Evolutionary conservation across 805 yeast species (phyloP).

Genomic region (Candida andamanensis): DNA sequence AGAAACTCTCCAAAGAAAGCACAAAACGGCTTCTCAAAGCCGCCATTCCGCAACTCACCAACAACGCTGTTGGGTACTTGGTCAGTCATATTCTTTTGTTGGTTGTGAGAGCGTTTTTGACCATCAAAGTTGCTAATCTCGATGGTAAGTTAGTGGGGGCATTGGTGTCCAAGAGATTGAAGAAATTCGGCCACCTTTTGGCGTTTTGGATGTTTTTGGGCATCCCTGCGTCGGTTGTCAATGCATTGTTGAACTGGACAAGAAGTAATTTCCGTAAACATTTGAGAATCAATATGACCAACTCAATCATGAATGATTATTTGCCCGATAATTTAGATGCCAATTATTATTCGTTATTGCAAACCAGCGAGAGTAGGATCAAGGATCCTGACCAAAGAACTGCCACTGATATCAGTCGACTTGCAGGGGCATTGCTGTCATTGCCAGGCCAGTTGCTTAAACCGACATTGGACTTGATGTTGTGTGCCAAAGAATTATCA

Average conservation of each 20-base stretch:
- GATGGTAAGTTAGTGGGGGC: conserved; percentile 85
- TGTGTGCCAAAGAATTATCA: conserved; percentile 76
- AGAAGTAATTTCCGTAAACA: conserved; percentile 52
- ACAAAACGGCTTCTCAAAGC: conserved; percentile 25
- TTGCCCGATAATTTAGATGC: conserved; percentile 65
- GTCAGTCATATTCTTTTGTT: conserved; percentile 54
- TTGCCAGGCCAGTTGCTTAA: conserved; percentile 80
- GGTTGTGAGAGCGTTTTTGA: conserved; percentile 62
- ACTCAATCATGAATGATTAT: conserved; percentile 61
- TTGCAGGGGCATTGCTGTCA: conserved; percentile 64
- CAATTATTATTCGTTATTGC: conserved; percentile 68
- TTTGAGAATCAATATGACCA: conserved; percentile 62
- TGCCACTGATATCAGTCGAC: conserved; percentile 72
- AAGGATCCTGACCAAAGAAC: conserved; percentile 79
- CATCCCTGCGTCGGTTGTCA: conserved; percentile 77
- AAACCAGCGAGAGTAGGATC: conserved; percentile 47
- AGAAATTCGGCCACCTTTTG: conserved; percentile 56
- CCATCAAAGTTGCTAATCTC: conserved; percentile 76
- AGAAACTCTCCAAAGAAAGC: conserved; percentile 27
- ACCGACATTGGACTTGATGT: conserved; percentile 72
- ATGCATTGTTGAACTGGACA: conserved; percentile 61
- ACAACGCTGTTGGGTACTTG: conserved; percentile 33
- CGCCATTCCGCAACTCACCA: conserved; percentile 27
- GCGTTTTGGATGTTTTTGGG: conserved; percentile 80
- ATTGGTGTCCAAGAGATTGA: conserved; percentile 65